A percentile compares a stretch with the other conserved stretches of the same genome.
Evolutionary conservation across 257 asterid species (phyloP).

Genomic region (Nicotiana noctiflora): DNA sequence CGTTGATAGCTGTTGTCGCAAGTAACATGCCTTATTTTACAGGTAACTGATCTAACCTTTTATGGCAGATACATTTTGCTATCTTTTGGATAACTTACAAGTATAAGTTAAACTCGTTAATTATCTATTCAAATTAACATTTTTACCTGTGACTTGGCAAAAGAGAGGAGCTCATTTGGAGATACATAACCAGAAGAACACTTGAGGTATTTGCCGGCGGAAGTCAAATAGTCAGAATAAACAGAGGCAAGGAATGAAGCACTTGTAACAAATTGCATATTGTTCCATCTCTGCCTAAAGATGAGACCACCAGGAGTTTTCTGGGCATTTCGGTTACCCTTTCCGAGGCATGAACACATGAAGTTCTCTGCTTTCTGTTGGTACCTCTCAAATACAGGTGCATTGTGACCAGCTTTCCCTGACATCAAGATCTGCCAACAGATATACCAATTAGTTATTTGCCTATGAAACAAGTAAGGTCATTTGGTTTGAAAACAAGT

Average conservation of each 20-base stretch:
- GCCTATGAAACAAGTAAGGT: neutral
- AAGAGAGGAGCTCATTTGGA: slow-evolving; percentile 64
- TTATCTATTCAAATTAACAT: neutral
- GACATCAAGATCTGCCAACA: slow-evolving; percentile 70
- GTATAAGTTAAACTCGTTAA: too few relatives aligned
- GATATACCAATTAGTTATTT: neutral
- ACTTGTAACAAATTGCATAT: slow-evolving; percentile 92
- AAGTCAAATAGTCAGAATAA: slow-evolving; percentile 78
- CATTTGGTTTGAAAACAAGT: too few relatives aligned
- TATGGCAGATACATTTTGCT: too few relatives aligned
- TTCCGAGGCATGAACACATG: slow-evolving; percentile 92
- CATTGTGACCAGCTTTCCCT: slow-evolving; percentile 57
- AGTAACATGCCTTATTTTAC: too few relatives aligned
- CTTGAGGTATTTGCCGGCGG: slow-evolving; percentile 65
- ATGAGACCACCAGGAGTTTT: slow-evolving; percentile 90
- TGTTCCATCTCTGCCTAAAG: slow-evolving; percentile 93
- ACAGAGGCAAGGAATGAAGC: slow-evolving; percentile 81
- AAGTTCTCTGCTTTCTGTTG: slow-evolving; percentile 80
- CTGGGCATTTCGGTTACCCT: slow-evolving; percentile 68
- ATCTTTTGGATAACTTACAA: too few relatives aligned
- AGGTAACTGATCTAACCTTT: too few relatives aligned
- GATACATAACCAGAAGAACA: slow-evolving; percentile 54
- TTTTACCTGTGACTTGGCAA: slow-evolving; percentile 84
- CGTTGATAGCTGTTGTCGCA: too few relatives aligned
- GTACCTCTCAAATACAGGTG: slow-evolving; percentile 49